Evolutionary conservation across 2,329 filamentous ascomycete genomes (phyloP), one percentile per base, ranked within the genome.

Genomic region (Diaporthe australafricana): DNA sequence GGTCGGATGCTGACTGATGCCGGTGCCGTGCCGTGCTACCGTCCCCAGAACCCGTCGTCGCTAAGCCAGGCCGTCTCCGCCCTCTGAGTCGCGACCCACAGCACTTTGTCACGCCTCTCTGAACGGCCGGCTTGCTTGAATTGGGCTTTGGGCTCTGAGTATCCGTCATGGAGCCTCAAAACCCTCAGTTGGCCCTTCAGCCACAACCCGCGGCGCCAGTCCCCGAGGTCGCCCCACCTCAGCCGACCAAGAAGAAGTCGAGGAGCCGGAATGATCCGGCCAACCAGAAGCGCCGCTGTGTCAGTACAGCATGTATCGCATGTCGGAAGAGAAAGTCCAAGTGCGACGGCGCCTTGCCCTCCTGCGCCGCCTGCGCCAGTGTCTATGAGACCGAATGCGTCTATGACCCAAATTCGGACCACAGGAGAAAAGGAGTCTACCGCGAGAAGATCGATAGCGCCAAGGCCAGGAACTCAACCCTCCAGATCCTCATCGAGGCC

Each of bases 321-420:
- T 96, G 93, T 80, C 89, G 93, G 25, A 91, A 90, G 79, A 87
- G 93, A 75, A 96, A 96, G 78, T 94, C 91, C 60, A 96, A 95
- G 88, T 98, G 96, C 81, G 96, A 98, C 82, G 96, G 96, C 72
- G 95, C 95, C 70, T 87, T 93, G 6, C 96, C 96, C 7, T 95
- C 94, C 77, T 98, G 96, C 80, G 96, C 96, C 9, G 96, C 96
- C n/a, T 99, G 96, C 83, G 91, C 94, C 74, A 97, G 95, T 76
- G 96, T 98, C 69, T 98, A 99, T 80, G 90, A 91, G 73, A 96
- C 94, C 73, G 91, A 93, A 83, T 98, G 96, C 81, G 88, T 98
- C 75, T 98, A 98, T 86, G 96, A 98, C 79, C 96, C 95, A 4
- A 97, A 95, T 79, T 98, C 95, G 72, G 96, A 99, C 81, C 95